Base-by-base conservation (phyloP, 768 basidiomycete species). In the Clathrus columnatus region DNA sequence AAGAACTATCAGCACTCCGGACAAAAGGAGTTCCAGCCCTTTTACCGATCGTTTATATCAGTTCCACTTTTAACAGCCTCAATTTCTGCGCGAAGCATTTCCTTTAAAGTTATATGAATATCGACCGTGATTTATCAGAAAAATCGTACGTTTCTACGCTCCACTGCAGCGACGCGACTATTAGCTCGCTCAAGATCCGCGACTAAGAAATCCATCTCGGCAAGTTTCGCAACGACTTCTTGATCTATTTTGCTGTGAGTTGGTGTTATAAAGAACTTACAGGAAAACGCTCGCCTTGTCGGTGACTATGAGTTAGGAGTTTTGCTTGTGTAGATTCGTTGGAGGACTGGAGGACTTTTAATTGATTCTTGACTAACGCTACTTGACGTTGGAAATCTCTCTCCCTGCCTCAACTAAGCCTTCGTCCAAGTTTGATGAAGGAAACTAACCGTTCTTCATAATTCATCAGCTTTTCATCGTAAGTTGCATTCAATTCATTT, bases 141-240 rank as follows among this genome's bases (percentile, higher is more conserved):
- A 4, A 20, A 46, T 67, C 79, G 54, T 60, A 92, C 91, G 72
- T 99, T 98, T 50, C 96, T 80, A 59, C 93, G 80, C 69, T 98
- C 95, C 32, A 98, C 87, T 2, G 87, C 83, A 0, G 88, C 91
- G 2, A 97, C 88, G 17, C 95, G 83, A 63, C 83, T 88, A 63
- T 94, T 98, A n/a, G 96, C 93, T 17, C 92, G 80, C 62, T 94
- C 91, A 42, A 98, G 75, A 71, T 99, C 96, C 11, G 87, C 89
- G 23, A 89, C 86, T 62, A 97, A 82, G 83, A 97, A 88, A 65
- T 99, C 96, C 55, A 95, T 78, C 66, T 99, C 95, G 0, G 89
- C 86, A 20, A 97, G 78, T 60, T 92, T 88, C 1, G 91, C 81
- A 4, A 92, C 77, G 8, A 90, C 86, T 66, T 97, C 95, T 65